These are phyloP conservation scores for Cicer judaicum DNA, from an alignment of 306 rosid species.

Conservation along the genomic window DNA sequence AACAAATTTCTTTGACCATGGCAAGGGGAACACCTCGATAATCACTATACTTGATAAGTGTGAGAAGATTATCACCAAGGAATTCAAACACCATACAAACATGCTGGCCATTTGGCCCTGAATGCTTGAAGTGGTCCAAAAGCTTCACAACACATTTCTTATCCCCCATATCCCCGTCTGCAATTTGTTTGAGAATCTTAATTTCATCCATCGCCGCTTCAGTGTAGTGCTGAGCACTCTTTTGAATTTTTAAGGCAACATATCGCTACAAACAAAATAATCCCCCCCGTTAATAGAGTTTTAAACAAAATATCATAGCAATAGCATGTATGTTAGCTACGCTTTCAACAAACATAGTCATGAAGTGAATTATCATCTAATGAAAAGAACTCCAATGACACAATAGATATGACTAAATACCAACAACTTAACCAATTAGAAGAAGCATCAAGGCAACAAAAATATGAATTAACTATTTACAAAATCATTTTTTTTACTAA, in stretches of 20 bases:
- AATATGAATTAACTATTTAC: neutral
- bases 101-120: slow-evolving; percentile 95
- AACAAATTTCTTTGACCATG: slow-evolving; percentile 90
- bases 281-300: slow-evolving; percentile 4
- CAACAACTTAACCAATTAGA: neutral
- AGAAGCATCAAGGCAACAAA: slow-evolving; percentile 17
- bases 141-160: slow-evolving; percentile 94
- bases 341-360: slow-evolving; percentile 23
- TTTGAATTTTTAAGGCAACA: slow-evolving; percentile 95
- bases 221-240: slow-evolving; percentile 98
- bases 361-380: neutral
- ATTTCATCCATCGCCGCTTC: slow-evolving; percentile 99
- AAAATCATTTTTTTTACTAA: neutral
- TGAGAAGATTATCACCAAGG: slow-evolving; percentile 91
- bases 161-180: slow-evolving; percentile 86
- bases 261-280: slow-evolving; percentile 62
- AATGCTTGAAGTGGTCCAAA: slow-evolving; percentile 94
- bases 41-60: slow-evolving; percentile 87
- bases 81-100: slow-evolving; percentile 98
- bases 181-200: slow-evolving; percentile 90
- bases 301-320: neutral
- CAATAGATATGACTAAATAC: neutral
- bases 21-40: slow-evolving; percentile 81
- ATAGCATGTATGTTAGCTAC: neutral
- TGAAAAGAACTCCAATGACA: slow-evolving; percentile 9